phyloP scores from a whole-genome alignment of 2,329 filamentous ascomycete species.

The Nannizziopsis barbatae region DNA sequence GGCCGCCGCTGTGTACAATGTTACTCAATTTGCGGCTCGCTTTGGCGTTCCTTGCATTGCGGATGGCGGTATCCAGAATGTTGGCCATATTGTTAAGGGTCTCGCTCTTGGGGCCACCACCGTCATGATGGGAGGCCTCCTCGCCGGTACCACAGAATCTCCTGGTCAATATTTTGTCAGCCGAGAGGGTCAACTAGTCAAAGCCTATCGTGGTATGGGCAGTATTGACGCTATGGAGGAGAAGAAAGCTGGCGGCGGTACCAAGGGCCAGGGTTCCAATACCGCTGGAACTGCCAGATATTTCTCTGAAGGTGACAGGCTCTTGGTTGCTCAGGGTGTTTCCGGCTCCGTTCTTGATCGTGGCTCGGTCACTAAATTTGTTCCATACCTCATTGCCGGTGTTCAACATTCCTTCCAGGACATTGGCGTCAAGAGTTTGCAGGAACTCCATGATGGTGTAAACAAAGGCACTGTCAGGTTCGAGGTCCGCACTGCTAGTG shows the following conservation, averaged over 20 bases:
- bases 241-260: conserved; percentile 74
- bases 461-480: conserved; percentile 69
- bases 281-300: conserved; percentile 96
- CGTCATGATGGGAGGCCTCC: conserved; percentile 98
- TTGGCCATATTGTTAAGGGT: conserved; percentile 98
- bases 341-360: conserved; percentile 54
- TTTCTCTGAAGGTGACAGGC: conserved; percentile 91
- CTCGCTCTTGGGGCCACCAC: conserved; percentile 86
- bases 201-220: conserved; percentile 98
- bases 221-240: conserved; percentile 99
- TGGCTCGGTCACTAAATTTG: conserved; percentile 80
- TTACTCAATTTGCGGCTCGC: conserved; percentile 75
- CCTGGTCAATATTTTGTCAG: conserved; percentile 95
- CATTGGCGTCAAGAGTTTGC: conserved; percentile 71
- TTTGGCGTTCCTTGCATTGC: conserved; percentile 98
- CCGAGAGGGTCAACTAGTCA: conserved; percentile 93
- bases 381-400: conserved; percentile 89
- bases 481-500: conserved; percentile 86
- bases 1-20: conserved; percentile 82
- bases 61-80: conserved; percentile 94
- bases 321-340: conserved; percentile 93
- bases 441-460: conserved; percentile 65
- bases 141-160: conserved; percentile 94
- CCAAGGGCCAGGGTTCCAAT: conserved; percentile 51
- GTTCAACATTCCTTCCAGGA: conserved; percentile 97